These are phyloP conservation scores for Micromonas commoda DNA, from an alignment of 139 green algal genomes.

Conservation along the genomic window DNA sequence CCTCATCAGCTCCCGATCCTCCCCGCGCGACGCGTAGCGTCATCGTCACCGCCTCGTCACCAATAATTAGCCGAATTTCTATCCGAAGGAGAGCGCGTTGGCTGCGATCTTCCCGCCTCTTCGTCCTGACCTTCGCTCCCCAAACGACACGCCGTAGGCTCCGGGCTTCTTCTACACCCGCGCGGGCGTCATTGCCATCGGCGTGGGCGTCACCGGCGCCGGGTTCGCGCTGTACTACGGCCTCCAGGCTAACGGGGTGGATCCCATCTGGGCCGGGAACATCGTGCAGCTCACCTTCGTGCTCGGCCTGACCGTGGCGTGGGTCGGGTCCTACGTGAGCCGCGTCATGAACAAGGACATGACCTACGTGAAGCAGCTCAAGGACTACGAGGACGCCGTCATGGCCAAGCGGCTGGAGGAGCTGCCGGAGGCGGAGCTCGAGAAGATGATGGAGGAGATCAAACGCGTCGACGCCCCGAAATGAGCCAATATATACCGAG, in stretches of 20 bases:
- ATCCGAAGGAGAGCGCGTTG: no score
- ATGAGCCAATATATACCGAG: no score
- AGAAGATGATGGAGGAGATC: constrained; percentile 48
- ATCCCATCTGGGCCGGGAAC: constrained; percentile 25
- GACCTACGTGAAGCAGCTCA: constrained; percentile 96
- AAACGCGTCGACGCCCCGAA: constrained; percentile 27
- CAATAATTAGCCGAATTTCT: no score
- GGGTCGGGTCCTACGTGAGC: constrained; percentile 82
- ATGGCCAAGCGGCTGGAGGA: constrained; percentile 93
- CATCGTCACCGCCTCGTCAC: no score
- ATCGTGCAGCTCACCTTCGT: constrained; percentile 71
- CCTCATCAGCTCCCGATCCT: no score
- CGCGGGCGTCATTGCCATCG: constrained; percentile 83
- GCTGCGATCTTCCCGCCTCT: no score
- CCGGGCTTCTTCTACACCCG: constrained; percentile 90
- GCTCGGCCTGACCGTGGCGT: constrained; percentile 73
- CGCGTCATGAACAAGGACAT: constrained; percentile 98
- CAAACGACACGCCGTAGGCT: no score
- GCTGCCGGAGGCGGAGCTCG: constrained; percentile 74
- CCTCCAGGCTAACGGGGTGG: constrained; percentile 43
- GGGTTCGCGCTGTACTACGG: constrained; percentile 83
- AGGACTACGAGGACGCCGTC: constrained; percentile 97
- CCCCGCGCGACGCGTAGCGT: no score
- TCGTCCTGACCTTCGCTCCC: no score
- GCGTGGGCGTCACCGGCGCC: constrained; percentile 59